Percentiles rank a stretch among this genome's conserved stretches.
Conservation (phyloP, 2,329 filamentous ascomycete species). For the Colletotrichum magnum region DNA sequence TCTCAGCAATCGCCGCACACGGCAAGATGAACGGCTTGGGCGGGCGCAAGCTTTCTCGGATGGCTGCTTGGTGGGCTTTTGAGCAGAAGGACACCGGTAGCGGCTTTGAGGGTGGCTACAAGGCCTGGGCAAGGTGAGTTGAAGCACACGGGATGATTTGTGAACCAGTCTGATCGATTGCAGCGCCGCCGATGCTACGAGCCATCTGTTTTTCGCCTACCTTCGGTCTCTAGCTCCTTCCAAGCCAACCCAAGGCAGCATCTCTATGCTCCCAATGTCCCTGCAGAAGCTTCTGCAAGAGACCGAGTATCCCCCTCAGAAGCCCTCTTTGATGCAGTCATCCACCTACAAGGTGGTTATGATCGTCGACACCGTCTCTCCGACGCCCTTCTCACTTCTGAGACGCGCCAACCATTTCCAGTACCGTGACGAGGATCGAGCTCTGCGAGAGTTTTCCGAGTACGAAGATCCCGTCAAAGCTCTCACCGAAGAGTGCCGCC, state of each 20-base stretch:
- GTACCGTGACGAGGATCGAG: conserved; percentile 89
- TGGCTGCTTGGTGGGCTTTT: conserved; percentile 99
- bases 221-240: conserved; percentile 91
- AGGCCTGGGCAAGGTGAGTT: conserved; percentile 83
- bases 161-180: conserved; percentile 47
- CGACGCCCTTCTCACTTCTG: conserved; percentile 91
- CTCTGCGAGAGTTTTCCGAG: conserved; percentile 87
- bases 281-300: conserved; percentile 91
- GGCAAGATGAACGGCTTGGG: conserved; percentile 94
- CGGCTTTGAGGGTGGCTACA: conserved; percentile 96
- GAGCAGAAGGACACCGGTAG: conserved; percentile 89
- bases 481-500: conserved; percentile 92
- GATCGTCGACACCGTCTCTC: conserved; percentile 95
- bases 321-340: conserved; percentile 81
- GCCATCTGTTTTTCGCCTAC: conserved; percentile 98
- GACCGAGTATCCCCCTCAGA: conserved; percentile 92
- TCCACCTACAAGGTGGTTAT: conserved; percentile 92
- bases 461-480: conserved; percentile 91
- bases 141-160: neutral
- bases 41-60: conserved; percentile 92
- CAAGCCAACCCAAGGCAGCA: conserved; percentile 79
- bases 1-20: conserved; percentile 91
- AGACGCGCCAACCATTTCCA: conserved; percentile 95
- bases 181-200: conserved; percentile 94
- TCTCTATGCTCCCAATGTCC: conserved; percentile 89